phyloP scores from a whole-genome alignment of 805 yeast species.

The Candida namnaoensis region DNA sequence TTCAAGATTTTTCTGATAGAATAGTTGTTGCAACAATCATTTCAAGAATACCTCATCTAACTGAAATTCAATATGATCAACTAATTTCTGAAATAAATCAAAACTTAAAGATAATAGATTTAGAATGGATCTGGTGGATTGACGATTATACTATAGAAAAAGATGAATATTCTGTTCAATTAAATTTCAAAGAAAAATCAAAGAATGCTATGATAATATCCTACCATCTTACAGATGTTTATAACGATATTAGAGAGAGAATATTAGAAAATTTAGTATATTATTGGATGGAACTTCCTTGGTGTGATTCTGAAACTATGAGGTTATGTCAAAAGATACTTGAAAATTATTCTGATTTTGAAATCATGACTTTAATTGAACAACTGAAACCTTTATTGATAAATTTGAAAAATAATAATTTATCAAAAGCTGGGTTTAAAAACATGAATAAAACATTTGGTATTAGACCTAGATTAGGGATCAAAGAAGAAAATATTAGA shows the following conservation, averaged over 20 bases:
- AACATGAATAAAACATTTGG: constrained; percentile 2
- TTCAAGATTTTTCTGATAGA: not conserved
- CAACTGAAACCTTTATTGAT: constrained; percentile 6
- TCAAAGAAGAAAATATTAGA: constrained; percentile 4
- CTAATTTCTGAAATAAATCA: too few relatives aligned
- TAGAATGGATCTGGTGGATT: constrained; percentile 9
- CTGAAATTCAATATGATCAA: not conserved
- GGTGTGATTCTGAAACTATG: constrained; percentile 9
- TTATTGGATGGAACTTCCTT: constrained; percentile 8
- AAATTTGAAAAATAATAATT: constrained; percentile 2
- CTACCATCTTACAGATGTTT: not conserved
- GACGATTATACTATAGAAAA: constrained; percentile 9
- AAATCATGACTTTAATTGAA: not conserved
- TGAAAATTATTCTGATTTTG: not conserved
- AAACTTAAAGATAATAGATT: not conserved
- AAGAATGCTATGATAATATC: not conserved
- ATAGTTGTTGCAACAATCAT: not conserved
- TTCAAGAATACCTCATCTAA: not conserved
- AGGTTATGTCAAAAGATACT: constrained; percentile 1
- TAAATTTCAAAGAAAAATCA: constrained; percentile 4
- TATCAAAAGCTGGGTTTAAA: constrained; percentile 14
- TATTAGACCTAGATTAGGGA: constrained; percentile 9
- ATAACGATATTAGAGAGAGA: not conserved
- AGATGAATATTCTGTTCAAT: constrained; percentile 4
- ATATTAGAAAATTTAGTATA: not conserved